Evolutionary conservation across 352 stramenopile species (phyloP), one percentile per base, ranked within the genome.

Genomic region (Globisporangium orthogonon): DNA sequence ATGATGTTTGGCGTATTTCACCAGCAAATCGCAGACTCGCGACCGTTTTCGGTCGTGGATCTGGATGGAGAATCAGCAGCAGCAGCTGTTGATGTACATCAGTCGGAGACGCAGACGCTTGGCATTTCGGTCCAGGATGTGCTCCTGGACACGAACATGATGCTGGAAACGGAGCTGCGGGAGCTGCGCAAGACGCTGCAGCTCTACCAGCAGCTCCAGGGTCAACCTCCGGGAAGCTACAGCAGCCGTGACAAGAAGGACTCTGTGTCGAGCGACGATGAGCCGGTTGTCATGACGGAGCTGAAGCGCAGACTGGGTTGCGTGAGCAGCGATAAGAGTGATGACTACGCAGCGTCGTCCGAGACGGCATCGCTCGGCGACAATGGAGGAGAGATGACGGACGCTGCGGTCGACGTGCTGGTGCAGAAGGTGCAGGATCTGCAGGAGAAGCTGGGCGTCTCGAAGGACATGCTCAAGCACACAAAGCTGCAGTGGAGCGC

Each of bases 401-500:
- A 71, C 45, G 58, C 64, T 6, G 61, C 35, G 23, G 65, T 69
- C 46, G 67, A 78, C 54, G 60, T 58, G 13, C 58, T 81, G 14
- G 66, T 60, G 30, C 61, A 54, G 28, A 77, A 77, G 30, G 50
- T 79, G 53, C 74, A 77, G 59, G 59, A 64, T 3, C 56, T 78
- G 15, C 73, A 63, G 9, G 74, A 84, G 61, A 79, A 80, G 60
- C 66, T 76, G 28, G 64, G 66, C 37, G 51, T 83, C 47, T 70
- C 69, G 30, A 77, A 67, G 49, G 74, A 85, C 50, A 83, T 81
- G 66, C 57, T 88, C 7, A 73, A 68, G 39, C 75, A 83, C 61
- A 81, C 76, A 1, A 88, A 88, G 52, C 67, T 83, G 33, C 75
- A 88, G 41, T 86, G 75, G 75, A 76, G 73, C 41, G 69, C 75